phyloP scores from a whole-genome alignment of 164 flowering plant species.

The Magnolia sinica region DNA sequence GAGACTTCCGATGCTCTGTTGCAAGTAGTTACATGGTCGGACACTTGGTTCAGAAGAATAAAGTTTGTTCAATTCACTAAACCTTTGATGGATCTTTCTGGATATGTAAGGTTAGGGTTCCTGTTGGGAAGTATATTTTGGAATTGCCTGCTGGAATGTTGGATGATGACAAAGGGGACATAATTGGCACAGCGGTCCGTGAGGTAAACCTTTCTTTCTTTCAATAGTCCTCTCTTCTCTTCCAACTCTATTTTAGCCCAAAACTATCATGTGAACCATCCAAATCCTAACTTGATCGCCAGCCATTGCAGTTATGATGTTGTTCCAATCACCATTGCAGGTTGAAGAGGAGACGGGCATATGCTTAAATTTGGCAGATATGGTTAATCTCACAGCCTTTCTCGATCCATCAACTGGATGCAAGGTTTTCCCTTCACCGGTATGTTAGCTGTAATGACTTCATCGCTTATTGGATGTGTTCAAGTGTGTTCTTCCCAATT shows the following conservation, averaged over 20 bases:
- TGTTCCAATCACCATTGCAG: slow-evolving; percentile 37
- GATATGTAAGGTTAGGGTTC: slow-evolving; percentile 71
- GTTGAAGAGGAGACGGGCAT: slow-evolving; percentile 97
- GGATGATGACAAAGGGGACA: slow-evolving; percentile 86
- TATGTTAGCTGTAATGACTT: slow-evolving; percentile 23
- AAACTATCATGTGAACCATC: neutral
- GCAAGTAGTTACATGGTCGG: neutral
- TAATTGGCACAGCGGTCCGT: slow-evolving; percentile 89
- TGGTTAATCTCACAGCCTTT: slow-evolving; percentile 82
- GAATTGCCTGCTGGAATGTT: slow-evolving; percentile 99
- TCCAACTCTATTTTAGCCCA: neutral
- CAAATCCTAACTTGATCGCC: neutral
- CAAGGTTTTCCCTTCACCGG: slow-evolving; percentile 85
- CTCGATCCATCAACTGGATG: slow-evolving; percentile 74
- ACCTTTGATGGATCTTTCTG: neutral
- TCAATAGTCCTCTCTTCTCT: neutral
- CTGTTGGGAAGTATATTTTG: slow-evolving; percentile 73
- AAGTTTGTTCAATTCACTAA: neutral
- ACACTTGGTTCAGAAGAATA: neutral
- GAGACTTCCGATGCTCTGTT: neutral
- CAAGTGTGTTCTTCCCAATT: neutral
- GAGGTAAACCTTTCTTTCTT: slow-evolving; percentile 46
- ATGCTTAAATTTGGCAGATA: slow-evolving; percentile 49
- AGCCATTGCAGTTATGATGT: neutral
- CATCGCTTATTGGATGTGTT: neutral